Conservation (phyloP, 1,284 basidiomycete species). For the Trametes versicolor region DNA sequence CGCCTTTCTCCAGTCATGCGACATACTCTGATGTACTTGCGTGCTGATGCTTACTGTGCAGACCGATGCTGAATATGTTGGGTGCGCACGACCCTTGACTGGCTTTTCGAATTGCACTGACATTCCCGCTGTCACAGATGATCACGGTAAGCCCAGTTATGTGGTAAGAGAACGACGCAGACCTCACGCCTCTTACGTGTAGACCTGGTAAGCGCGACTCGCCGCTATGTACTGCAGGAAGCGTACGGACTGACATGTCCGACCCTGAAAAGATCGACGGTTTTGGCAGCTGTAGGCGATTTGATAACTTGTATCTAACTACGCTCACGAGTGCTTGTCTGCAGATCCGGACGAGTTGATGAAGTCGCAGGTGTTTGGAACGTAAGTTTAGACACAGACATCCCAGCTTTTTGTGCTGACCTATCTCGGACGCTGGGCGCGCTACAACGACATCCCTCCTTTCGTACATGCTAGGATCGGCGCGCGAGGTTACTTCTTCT, state of each 20-base stretch:
- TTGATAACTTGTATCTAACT: background rate
- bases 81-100: constrained; percentile 42
- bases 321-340: constrained; percentile 7
- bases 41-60: constrained; percentile 48
- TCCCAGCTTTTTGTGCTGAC: background rate
- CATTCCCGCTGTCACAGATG: constrained; percentile 55
- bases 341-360: constrained; percentile 87
- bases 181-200: constrained; percentile 18
- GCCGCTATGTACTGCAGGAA: constrained; percentile 39
- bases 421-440: background rate
- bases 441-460: background rate
- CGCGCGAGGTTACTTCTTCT: constrained; percentile 89
- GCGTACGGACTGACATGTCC: constrained; percentile 14
- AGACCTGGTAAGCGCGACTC: constrained; percentile 54
- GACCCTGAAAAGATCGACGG: constrained; percentile 80
- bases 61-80: constrained; percentile 53
- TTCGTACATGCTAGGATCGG: constrained; percentile 67
- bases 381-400: constrained; percentile 51
- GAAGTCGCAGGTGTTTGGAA: constrained; percentile 78
- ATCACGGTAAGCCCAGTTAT: constrained; percentile 66
- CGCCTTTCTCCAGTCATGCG: constrained; percentile 39
- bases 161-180: constrained; percentile 5
- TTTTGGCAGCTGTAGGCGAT: constrained; percentile 83
- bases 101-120: constrained; percentile 18
- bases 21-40: constrained; percentile 56